Conservation (phyloP, 2,329 filamentous ascomycete genomes). For the Claviceps sp. region DNA sequence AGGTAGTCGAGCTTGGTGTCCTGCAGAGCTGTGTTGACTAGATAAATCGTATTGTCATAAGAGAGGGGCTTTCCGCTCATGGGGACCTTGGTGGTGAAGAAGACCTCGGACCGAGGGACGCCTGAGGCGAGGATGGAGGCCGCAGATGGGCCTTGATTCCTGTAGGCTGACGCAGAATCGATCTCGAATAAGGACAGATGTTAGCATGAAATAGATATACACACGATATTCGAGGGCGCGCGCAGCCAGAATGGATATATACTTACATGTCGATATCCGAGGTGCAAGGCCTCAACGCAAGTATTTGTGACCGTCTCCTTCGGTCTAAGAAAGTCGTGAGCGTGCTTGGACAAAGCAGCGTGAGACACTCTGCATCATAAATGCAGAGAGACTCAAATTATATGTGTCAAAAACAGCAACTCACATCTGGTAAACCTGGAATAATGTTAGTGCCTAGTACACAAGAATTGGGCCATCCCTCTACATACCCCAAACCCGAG, state of each 20-base stretch:
- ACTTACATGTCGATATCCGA: conserved; percentile 39
- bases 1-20: conserved; percentile 52
- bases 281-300: conserved; percentile 31
- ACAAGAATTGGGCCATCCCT: not conserved
- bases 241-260: not conserved
- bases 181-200: conserved; percentile 21
- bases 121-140: conserved; percentile 27
- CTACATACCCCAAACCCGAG: conserved; percentile 40
- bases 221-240: not conserved
- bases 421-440: conserved; percentile 41
- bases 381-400: not conserved
- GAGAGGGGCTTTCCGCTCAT: conserved; percentile 21
- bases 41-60: conserved; percentile 51
- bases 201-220: not conserved
- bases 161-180: conserved; percentile 39
- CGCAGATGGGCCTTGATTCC: conserved; percentile 36
- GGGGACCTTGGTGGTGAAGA: conserved; percentile 45
- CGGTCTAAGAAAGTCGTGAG: conserved; percentile 11
- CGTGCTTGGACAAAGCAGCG: not conserved
- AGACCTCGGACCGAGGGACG: conserved; percentile 33
- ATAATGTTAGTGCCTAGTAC: not conserved
- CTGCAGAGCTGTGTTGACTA: conserved; percentile 49
- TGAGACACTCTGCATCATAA: too few relatives aligned
- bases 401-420: conserved; percentile 3
- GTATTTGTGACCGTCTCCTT: conserved; percentile 20